These are phyloP conservation scores for Polymyxa betae DNA, from an alignment of 208 protist species.

Conservation along the genomic window DNA sequence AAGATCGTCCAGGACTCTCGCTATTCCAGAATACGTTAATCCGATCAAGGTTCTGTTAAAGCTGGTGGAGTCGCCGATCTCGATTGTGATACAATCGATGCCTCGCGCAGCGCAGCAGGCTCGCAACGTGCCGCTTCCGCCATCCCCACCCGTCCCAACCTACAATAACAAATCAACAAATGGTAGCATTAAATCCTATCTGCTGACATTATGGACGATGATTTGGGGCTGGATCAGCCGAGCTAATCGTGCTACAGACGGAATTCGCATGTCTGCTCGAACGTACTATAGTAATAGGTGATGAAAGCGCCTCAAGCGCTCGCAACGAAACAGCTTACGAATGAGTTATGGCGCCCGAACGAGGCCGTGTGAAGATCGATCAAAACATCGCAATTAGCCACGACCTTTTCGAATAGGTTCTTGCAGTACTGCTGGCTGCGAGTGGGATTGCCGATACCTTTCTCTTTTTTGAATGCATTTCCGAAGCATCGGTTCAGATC, in stretches of 20 bases:
- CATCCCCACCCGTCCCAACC: slow-evolving; percentile 30
- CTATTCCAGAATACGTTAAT: slow-evolving; percentile 38
- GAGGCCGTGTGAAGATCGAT: slow-evolving; percentile 39
- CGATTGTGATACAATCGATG: slow-evolving; percentile 36
- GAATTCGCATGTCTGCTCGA: background rate
- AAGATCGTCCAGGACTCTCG: slow-evolving; percentile 29
- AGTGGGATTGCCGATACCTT: background rate
- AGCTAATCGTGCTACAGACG: background rate
- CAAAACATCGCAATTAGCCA: slow-evolving; percentile 43
- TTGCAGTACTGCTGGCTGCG: slow-evolving; percentile 42
- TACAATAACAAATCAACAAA: background rate
- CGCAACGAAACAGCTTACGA: slow-evolving; percentile 37
- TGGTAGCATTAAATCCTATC: background rate
- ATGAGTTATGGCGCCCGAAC: slow-evolving; percentile 37
- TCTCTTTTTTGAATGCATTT: slow-evolving; percentile 24
- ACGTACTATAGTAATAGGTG: background rate
- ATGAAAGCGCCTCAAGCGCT: background rate
- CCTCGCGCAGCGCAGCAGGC: background rate
- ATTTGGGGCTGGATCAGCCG: slow-evolving; percentile 31
- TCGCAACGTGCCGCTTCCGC: slow-evolving; percentile 10
- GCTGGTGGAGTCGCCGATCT: slow-evolving; percentile 49
- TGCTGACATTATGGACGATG: slow-evolving; percentile 29
- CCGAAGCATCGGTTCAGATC: slow-evolving; percentile 47
- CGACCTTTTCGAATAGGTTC: slow-evolving; percentile 34
- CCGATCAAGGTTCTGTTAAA: slow-evolving; percentile 37